Evolutionary conservation across 371 early-diverging fungal genomes (phyloP).

Genomic region (Lichtheimia ramosa): DNA sequence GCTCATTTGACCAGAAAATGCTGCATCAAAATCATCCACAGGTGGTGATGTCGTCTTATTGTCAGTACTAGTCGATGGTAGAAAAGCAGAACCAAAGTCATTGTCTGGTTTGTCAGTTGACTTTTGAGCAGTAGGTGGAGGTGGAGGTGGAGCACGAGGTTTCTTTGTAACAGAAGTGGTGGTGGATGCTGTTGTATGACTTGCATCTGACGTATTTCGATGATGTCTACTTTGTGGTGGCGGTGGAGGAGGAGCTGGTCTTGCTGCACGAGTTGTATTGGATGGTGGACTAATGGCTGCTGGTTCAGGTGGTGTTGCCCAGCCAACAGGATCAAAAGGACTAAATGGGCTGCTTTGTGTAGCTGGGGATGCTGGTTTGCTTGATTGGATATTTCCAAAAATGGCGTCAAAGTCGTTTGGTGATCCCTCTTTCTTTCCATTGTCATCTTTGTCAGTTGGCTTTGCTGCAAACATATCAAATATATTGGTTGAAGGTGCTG

Average conservation of each 20-base stretch:
- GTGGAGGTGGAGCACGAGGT: constrained; percentile 26
- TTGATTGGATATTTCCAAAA: constrained; percentile 31
- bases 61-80: background rate
- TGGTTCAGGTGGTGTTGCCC: constrained; percentile 19
- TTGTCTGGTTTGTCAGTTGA: constrained; percentile 6
- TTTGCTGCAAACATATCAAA: constrained; percentile 23
- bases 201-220: constrained; percentile 29
- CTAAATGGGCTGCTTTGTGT: constrained; percentile 7
- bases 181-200: constrained; percentile 8
- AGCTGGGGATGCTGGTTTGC: constrained; percentile 5
- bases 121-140: constrained; percentile 20
- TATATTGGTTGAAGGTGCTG: constrained; percentile 1
- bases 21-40: constrained; percentile 30
- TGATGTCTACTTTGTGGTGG: constrained; percentile 51
- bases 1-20: constrained; percentile 32
- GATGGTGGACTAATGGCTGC: background rate
- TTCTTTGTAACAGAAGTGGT: constrained; percentile 12
- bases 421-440: background rate
- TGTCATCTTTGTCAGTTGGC: background rate
- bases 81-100: constrained; percentile 14
- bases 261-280: constrained; percentile 9
- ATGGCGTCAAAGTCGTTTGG: constrained; percentile 43
- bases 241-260: constrained; percentile 32
- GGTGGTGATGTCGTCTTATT: background rate
- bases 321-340: constrained; percentile 24